These are phyloP conservation scores for Podaxis sp. DNA, from an alignment of 768 basidiomycete species.

Conservation along the genomic window DNA sequence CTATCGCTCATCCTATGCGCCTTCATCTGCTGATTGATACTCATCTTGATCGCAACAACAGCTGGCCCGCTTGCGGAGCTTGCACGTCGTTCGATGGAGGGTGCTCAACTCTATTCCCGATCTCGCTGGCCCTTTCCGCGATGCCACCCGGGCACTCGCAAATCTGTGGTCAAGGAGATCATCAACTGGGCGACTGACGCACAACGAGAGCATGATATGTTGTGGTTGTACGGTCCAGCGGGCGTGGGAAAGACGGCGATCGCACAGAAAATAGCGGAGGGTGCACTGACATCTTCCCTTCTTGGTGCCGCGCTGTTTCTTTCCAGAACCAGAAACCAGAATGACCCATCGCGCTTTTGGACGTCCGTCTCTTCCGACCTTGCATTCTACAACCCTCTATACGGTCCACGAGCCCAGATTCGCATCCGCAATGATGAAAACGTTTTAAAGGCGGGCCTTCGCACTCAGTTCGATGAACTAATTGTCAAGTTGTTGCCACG, in stretches of 20 bases:
- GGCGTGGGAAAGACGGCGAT: slow-evolving; percentile 28
- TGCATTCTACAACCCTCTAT: neutral
- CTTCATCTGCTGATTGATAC: too few relatives aligned
- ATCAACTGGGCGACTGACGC: neutral
- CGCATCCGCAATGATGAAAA: too few relatives aligned
- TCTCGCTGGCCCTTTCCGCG: neutral
- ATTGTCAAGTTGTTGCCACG: neutral
- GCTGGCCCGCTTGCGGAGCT: too few relatives aligned
- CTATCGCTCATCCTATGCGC: too few relatives aligned
- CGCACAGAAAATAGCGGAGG: slow-evolving; percentile 30
- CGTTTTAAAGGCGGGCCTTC: neutral
- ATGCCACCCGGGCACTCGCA: neutral
- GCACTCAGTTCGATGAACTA: neutral
- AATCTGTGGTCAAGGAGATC: neutral
- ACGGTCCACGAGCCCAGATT: neutral
- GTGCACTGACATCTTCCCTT: neutral
- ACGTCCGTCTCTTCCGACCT: neutral
- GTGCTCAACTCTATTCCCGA: too few relatives aligned
- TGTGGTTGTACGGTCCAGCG: slow-evolving; percentile 26
- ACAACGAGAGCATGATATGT: neutral
- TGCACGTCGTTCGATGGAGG: too few relatives aligned
- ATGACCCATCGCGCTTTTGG: neutral
- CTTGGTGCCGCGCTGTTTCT: slow-evolving; percentile 22
- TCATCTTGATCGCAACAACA: too few relatives aligned
- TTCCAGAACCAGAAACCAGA: neutral